Percentiles rank a stretch among this genome's conserved stretches.
phyloP scores from a whole-genome alignment of 2,329 filamentous ascomycete species.

The Ophiostoma sp. region DNA sequence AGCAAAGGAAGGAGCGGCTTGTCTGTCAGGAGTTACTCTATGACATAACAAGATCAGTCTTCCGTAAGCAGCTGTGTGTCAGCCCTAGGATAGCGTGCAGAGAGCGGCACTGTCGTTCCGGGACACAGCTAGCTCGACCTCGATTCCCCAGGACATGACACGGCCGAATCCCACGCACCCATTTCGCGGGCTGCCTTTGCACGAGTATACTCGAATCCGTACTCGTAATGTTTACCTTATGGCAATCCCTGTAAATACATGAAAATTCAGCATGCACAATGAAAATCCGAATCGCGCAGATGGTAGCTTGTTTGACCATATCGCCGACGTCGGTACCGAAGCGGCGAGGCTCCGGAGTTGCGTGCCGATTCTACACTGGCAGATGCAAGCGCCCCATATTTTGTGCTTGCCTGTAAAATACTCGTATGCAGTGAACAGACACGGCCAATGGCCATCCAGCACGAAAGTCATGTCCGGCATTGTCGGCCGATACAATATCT shows the following conservation, averaged over 20 bases:
- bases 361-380: not conserved
- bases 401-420: not conserved
- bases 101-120: not conserved
- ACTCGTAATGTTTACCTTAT: too few species aligned
- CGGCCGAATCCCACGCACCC: constrained; percentile 1
- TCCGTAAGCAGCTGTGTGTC: not conserved
- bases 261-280: not conserved
- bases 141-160: not conserved
- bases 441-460: not conserved
- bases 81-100: not conserved
- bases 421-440: not conserved
- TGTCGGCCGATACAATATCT: not conserved
- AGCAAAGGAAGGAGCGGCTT: too few species aligned
- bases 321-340: constrained; percentile 7
- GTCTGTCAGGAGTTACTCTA: too few species aligned
- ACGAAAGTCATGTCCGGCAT: not conserved
- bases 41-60: too few species aligned
- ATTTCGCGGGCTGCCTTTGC: not conserved
- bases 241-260: not conserved
- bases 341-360: not conserved
- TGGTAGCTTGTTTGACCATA: not conserved
- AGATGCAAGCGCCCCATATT: not conserved
- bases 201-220: too few species aligned
- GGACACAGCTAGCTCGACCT: not conserved
- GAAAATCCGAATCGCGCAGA: not conserved